phyloP scores from a whole-genome alignment of 768 basidiomycete genomes.

The Coprinopsis cinerea region DNA sequence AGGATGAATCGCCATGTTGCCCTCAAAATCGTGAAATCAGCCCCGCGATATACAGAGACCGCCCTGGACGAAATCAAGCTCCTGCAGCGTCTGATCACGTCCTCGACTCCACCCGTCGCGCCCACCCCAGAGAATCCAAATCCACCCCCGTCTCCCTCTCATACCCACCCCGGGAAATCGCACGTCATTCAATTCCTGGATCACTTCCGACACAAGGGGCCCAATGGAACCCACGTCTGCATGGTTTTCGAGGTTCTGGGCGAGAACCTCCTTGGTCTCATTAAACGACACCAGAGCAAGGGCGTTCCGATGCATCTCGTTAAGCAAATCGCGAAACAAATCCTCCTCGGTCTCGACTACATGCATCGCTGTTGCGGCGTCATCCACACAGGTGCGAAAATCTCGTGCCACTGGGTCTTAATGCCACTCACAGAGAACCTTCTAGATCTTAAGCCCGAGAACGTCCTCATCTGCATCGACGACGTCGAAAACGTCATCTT shows the following conservation, averaged over 20 bases:
- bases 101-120: constrained; percentile 51
- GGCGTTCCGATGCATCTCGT: constrained; percentile 92
- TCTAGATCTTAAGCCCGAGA: constrained; percentile 94
- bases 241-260: constrained; percentile 99
- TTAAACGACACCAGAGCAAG: constrained; percentile 97
- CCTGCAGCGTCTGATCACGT: constrained; percentile 89
- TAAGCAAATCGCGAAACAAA: constrained; percentile 95
- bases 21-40: constrained; percentile 98
- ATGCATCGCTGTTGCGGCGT: constrained; percentile 97
- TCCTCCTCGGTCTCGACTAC: constrained; percentile 92
- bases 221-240: constrained; percentile 96
- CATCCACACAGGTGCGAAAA: constrained; percentile 77
- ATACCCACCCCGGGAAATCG: constrained; percentile 79
- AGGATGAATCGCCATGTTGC: constrained; percentile 96
- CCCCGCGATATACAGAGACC: constrained; percentile 94
- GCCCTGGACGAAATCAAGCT: constrained; percentile 99
- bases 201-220: constrained; percentile 94
- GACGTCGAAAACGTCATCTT: constrained; percentile 92
- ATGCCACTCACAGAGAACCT: no score
- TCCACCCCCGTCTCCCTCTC: constrained; percentile 49
- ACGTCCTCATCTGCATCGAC: constrained; percentile 95
- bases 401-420: no score
- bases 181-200: constrained; percentile 98
- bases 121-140: constrained; percentile 44
- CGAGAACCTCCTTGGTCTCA: constrained; percentile 91